These are phyloP conservation scores for Didymella lethalis DNA, from an alignment of 2,329 filamentous ascomycete species.

Conservation along the genomic window DNA sequence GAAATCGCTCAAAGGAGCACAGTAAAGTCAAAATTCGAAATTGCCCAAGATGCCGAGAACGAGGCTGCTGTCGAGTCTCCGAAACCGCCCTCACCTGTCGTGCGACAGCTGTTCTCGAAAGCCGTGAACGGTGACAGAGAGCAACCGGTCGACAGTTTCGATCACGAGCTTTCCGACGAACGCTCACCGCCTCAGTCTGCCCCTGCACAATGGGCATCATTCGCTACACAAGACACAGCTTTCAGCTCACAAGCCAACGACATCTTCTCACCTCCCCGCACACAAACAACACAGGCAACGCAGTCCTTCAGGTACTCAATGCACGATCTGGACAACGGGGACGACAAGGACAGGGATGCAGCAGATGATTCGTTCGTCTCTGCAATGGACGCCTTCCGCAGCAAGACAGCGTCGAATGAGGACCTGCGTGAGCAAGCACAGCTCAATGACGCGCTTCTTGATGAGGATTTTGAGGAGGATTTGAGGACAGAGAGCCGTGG, in stretches of 20 bases:
- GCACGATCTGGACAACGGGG: constrained; percentile 29
- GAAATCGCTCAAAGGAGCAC: constrained; percentile 61
- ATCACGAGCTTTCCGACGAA: constrained; percentile 22
- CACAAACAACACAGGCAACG: constrained; percentile 46
- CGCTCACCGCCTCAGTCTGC: constrained; percentile 22
- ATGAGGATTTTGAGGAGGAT: constrained; percentile 39
- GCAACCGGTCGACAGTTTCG: constrained; percentile 33
- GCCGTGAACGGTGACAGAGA: constrained; percentile 41
- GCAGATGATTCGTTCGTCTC: constrained; percentile 59
- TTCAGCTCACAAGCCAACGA: constrained; percentile 39
- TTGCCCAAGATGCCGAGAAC: constrained; percentile 63
- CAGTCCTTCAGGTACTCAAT: constrained; percentile 42
- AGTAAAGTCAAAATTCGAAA: constrained; percentile 67
- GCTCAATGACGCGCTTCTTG: constrained; percentile 43
- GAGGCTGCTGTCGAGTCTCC: constrained; percentile 35
- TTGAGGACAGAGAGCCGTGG: constrained; percentile 28
- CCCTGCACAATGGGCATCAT: constrained; percentile 45
- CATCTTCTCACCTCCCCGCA: constrained; percentile 43
- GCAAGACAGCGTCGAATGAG: constrained; percentile 43
- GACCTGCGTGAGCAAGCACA: constrained; percentile 32
- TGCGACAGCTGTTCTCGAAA: constrained; percentile 41
- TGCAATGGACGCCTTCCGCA: constrained; percentile 54
- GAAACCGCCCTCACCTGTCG: constrained; percentile 35
- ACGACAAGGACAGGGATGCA: constrained; percentile 31
- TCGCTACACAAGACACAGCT: constrained; percentile 41